Percentiles rank a stretch among this genome's conserved stretches.
Evolutionary conservation across 1,284 basidiomycete genomes (phyloP).

Genomic region (Laetiporus sulphureus): DNA sequence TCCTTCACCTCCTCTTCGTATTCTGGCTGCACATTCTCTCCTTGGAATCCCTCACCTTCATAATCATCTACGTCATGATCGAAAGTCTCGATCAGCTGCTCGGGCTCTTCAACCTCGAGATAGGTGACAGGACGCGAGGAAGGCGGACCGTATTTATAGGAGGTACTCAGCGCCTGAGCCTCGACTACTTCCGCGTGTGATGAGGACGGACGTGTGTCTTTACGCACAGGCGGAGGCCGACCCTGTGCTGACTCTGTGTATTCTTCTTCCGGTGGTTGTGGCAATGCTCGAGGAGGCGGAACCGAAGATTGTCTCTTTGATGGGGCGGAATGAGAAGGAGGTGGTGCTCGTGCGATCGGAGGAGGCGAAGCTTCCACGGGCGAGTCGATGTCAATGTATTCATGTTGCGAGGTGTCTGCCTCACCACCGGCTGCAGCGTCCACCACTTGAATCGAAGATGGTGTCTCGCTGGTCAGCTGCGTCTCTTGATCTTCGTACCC

Average conservation of each 20-base stretch:
- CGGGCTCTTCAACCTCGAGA: constrained; percentile 7
- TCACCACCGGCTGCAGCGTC: too few species aligned
- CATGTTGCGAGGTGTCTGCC: too few species aligned
- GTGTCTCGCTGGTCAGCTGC: too few species aligned
- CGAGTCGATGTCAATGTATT: too few species aligned
- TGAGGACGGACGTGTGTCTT: background rate
- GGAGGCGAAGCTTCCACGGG: too few species aligned
- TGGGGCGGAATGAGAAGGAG: too few species aligned
- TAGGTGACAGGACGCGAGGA: constrained; percentile 3
- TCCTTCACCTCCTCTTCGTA: background rate
- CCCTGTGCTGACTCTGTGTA: background rate
- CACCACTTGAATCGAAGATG: too few species aligned
- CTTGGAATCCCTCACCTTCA: constrained; percentile 6
- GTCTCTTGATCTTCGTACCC: background rate
- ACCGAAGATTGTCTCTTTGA: constrained; percentile 8
- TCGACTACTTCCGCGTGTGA: too few species aligned
- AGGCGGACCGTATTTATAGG: background rate
- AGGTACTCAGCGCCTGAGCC: too few species aligned
- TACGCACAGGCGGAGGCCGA: constrained; percentile 5
- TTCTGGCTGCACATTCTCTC: background rate
- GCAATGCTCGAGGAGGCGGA: constrained; percentile 13
- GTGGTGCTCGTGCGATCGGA: constrained; percentile 1
- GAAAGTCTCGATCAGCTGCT: constrained; percentile 5
- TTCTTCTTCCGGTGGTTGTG: background rate
- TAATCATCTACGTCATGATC: constrained; percentile 12